Percentiles rank a stretch among this genome's conserved stretches.
Evolutionary conservation across 139 green algal species (phyloP).

Genomic region (Protoeuglena noctilucae): DNA sequence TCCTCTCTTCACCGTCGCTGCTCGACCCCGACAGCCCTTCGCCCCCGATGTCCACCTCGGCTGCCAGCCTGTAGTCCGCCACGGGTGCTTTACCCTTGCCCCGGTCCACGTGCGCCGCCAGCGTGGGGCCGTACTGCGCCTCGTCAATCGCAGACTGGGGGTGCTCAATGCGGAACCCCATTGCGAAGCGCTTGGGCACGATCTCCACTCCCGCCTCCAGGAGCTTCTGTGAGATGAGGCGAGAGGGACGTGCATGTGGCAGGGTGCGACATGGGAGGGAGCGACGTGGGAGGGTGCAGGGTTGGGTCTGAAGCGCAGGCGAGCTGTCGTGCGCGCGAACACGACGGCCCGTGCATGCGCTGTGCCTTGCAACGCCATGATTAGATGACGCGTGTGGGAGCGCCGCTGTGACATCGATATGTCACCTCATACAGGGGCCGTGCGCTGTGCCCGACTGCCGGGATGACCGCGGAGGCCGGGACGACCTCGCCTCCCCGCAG

Average conservation of each 20-base stretch:
- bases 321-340: too few relatives aligned
- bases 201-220: slow-evolving; percentile 38
- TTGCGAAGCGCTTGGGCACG: slow-evolving; percentile 51
- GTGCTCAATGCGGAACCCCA: slow-evolving; percentile 73
- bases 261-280: too few relatives aligned
- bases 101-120: slow-evolving; percentile 19
- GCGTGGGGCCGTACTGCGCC: slow-evolving; percentile 35
- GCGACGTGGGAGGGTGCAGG: not conserved
- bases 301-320: too few relatives aligned
- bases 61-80: slow-evolving; percentile 55
- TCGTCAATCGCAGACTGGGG: slow-evolving; percentile 50
- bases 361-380: too few relatives aligned
- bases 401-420: too few relatives aligned
- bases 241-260: too few relatives aligned
- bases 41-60: not conserved
- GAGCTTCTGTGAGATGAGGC: too few relatives aligned
- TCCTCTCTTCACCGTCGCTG: too few relatives aligned
- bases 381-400: too few relatives aligned
- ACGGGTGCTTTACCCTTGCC: slow-evolving; percentile 59
- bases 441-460: slow-evolving; percentile 47
- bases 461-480: slow-evolving; percentile 25
- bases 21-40: not conserved
- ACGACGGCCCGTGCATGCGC: too few relatives aligned
- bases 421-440: slow-evolving; percentile 41
- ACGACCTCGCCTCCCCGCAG: slow-evolving; percentile 26